A percentile compares a stretch with the other conserved stretches of the same genome.
phyloP scores from a whole-genome alignment of 176 grass and related monocot genomes.

The Carex kokanica region DNA sequence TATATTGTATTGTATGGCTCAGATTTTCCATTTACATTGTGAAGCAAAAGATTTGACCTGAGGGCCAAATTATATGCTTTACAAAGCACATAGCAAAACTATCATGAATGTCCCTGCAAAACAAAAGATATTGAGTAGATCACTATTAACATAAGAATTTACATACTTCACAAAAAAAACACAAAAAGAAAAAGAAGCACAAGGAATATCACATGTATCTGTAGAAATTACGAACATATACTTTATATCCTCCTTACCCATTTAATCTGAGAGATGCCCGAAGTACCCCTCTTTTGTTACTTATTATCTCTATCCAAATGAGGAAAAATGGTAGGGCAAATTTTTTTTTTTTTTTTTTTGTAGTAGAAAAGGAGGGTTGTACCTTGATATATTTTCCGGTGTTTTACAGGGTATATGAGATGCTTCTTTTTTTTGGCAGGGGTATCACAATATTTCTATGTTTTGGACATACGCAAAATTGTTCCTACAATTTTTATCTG shows the following conservation, averaged over 20 bases:
- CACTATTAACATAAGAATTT: not conserved
- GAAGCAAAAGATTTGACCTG: not conserved
- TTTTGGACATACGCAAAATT: not conserved
- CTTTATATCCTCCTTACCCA: not conserved
- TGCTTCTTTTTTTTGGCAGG: not conserved
- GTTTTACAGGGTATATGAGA: not conserved
- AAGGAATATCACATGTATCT: not conserved
- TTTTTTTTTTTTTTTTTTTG: not conserved
- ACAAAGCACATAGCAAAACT: not conserved
- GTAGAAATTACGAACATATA: not conserved
- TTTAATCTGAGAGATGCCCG: not conserved
- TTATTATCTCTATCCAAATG: not conserved
- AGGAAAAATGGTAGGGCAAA: not conserved
- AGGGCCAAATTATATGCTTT: not conserved
- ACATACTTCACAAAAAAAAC: not conserved
- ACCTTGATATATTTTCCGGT: not conserved
- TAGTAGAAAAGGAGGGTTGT: not conserved
- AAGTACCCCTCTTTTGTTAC: not conserved
- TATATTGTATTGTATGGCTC: not conserved
- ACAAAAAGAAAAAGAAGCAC: not conserved
- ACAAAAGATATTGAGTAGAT: not conserved
- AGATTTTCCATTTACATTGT: not conserved
- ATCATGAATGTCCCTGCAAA: slow-evolving; percentile 1
- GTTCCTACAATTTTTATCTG: not conserved
- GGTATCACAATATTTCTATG: not conserved